Base-by-base conservation (phyloP, 345 rosid genomes). In the Hypericum perforatum region DNA sequence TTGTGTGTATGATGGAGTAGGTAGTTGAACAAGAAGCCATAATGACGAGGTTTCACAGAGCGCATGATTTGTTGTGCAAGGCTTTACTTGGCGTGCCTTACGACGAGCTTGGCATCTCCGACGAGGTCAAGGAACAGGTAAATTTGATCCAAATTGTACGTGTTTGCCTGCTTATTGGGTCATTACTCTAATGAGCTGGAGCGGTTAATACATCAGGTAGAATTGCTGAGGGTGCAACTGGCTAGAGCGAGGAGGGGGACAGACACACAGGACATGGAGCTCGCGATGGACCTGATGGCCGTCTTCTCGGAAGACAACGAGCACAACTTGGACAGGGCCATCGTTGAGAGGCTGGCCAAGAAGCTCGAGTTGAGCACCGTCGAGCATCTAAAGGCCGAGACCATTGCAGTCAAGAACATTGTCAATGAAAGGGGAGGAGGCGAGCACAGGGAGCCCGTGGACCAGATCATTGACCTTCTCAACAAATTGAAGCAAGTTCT, bases 251-350 rank as follows among this genome's bases (percentile, higher is more conserved):
- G 65, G 68, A 73, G 76, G 62, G 71, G 90, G 44, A 85, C 86
- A 39, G 96, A 85, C 58, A 78, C 88, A 9, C 88, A 80, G 42
- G 96, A 88, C 61, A 85, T 82, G 59, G 94, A 88, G 65, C 76
- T 85, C 6, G 86, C 86, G 9, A 82, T 85, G 74, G 94, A 85
- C 64, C 59, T 81, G 80, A 82, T 88, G 88, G 88, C 76, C 2
- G 77, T 77, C 2, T 80, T 78, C 52, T 76, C 94, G 0, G 73
- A 77, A 70, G 65, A 74, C 1, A 84, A 82, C 54, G 78, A 73
- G 15, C 58, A 79, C 12, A 88, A 82, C 49, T 72, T 90, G 7
- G 90, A 88, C 60, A 76, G 63, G 13, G 86, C 95, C 6, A 81
- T 85, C 0, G 44, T 89, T 0, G 79, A 85, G 62, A 74, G 89